Conservation (phyloP, 2,329 filamentous ascomycete species). For the Apiospora aurea region DNA sequence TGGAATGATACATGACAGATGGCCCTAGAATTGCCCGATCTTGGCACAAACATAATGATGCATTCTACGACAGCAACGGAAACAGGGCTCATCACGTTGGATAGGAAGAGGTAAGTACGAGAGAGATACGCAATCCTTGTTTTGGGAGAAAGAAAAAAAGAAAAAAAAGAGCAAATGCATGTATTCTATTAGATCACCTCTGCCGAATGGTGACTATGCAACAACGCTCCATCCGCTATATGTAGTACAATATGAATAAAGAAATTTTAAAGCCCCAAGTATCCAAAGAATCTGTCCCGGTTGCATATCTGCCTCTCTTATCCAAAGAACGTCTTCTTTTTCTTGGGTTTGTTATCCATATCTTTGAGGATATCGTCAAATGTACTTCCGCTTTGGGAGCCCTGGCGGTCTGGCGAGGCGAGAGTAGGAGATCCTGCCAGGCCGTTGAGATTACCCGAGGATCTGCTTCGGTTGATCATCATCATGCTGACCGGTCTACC, state of each 20-base stretch:
- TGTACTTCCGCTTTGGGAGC: constrained; percentile 40
- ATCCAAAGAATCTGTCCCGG: constrained; percentile 8
- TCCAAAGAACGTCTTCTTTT: constrained; percentile 44
- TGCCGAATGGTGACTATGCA: constrained; percentile 15
- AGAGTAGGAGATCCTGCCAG: constrained; percentile 33
- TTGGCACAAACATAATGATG: background rate
- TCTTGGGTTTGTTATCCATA: constrained; percentile 43
- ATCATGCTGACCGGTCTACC: constrained; percentile 28
- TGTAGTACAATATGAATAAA: constrained; percentile 13
- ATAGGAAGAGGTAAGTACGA: too few relatives aligned
- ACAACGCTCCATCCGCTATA: constrained; percentile 20
- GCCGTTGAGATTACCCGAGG: constrained; percentile 40
- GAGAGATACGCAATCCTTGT: too few relatives aligned
- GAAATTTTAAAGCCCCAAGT: background rate
- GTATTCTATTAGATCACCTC: constrained; percentile 17
- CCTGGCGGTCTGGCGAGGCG: constrained; percentile 35
- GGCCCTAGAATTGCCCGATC: background rate
- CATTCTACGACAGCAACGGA: background rate
- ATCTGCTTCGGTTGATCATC: constrained; percentile 41
- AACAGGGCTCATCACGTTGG: background rate
- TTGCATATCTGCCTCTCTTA: constrained; percentile 17
- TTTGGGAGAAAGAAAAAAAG: too few relatives aligned
- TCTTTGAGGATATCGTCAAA: constrained; percentile 46
- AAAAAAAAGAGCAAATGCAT: constrained; percentile 8
- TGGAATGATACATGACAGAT: constrained; percentile 1